Evolutionary conservation across 2,329 filamentous ascomycete genomes (phyloP).

Genomic region (Alternaria novae-zelandiae): DNA sequence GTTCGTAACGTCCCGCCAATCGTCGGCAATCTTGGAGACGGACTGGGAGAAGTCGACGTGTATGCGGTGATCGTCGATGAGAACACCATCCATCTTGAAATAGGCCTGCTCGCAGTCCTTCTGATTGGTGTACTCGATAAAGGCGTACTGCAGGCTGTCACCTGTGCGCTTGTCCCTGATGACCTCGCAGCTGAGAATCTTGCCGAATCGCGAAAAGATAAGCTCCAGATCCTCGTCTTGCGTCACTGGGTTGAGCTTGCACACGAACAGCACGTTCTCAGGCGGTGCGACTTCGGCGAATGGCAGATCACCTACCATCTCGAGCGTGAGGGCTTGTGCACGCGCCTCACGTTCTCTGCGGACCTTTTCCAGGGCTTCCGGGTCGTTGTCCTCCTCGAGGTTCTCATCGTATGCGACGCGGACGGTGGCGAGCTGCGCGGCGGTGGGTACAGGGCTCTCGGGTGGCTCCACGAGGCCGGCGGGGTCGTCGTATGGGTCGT

Average conservation of each 20-base stretch:
- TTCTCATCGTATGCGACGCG: constrained; percentile 90
- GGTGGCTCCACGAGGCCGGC: constrained; percentile 76
- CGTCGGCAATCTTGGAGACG: constrained; percentile 82
- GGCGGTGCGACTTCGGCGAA: constrained; percentile 98
- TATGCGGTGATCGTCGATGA: constrained; percentile 96
- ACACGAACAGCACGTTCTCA: constrained; percentile 96
- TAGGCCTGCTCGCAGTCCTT: constrained; percentile 93
- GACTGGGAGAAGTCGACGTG: constrained; percentile 99
- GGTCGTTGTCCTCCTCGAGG: constrained; percentile 77
- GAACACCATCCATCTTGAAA: constrained; percentile 97
- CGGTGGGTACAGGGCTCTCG: constrained; percentile 79
- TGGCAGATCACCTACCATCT: constrained; percentile 96
- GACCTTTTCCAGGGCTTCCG: constrained; percentile 78
- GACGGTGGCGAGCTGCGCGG: constrained; percentile 87
- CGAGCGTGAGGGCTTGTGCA: constrained; percentile 90
- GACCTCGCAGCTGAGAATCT: constrained; percentile 93
- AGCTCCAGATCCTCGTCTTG: constrained; percentile 92
- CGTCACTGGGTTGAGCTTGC: constrained; percentile 97
- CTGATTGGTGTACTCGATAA: constrained; percentile 95
- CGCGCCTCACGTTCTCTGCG: constrained; percentile 89
- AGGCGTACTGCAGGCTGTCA: constrained; percentile 95
- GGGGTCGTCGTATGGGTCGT: constrained; percentile 91
- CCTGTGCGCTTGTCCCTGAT: constrained; percentile 93
- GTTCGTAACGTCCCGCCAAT: constrained; percentile 87
- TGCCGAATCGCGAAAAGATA: constrained; percentile 96